These are phyloP conservation scores for Leccinum olivaceopallidum DNA, from an alignment of 768 basidiomycete species.

Conservation along the genomic window DNA sequence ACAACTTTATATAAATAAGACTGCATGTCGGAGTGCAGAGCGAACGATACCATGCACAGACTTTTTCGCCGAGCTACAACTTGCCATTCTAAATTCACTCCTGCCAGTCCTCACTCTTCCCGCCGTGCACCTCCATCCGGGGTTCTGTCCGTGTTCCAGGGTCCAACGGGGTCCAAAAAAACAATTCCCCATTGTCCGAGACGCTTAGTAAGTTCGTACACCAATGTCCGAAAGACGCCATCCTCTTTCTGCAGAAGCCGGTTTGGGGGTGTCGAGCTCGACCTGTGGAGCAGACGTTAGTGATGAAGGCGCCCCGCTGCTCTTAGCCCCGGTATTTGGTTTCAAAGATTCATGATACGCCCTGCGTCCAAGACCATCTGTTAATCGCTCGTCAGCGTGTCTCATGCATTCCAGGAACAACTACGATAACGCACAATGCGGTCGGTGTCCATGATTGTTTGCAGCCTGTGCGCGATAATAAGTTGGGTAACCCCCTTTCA, in stretches of 20 bases:
- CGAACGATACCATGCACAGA: too few relatives aligned
- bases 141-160: too few relatives aligned
- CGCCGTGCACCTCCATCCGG: too few relatives aligned
- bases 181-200: too few relatives aligned
- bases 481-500: conserved; percentile 9
- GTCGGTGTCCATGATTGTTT: conserved; percentile 12
- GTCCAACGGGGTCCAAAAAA: too few relatives aligned
- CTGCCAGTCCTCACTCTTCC: too few relatives aligned
- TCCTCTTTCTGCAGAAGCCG: conserved; percentile 3
- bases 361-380: conserved; percentile 15
- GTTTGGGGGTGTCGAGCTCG: conserved; percentile 5
- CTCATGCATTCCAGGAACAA: background rate
- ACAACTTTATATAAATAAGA: too few relatives aligned
- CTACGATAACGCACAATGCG: conserved; percentile 4
- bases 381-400: background rate
- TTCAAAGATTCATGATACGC: conserved; percentile 1
- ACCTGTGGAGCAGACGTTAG: conserved; percentile 2
- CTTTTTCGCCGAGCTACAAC: too few relatives aligned
- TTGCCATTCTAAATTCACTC: too few relatives aligned
- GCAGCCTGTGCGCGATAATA: conserved; percentile 11
- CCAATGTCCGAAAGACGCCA: conserved; percentile 4
- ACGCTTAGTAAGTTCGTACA: background rate
- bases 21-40: too few relatives aligned
- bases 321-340: background rate
- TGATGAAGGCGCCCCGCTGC: background rate